These are phyloP conservation scores for Penicillium steckii DNA, from an alignment of 495 filamentous ascomycete genomes.

Conservation along the genomic window DNA sequence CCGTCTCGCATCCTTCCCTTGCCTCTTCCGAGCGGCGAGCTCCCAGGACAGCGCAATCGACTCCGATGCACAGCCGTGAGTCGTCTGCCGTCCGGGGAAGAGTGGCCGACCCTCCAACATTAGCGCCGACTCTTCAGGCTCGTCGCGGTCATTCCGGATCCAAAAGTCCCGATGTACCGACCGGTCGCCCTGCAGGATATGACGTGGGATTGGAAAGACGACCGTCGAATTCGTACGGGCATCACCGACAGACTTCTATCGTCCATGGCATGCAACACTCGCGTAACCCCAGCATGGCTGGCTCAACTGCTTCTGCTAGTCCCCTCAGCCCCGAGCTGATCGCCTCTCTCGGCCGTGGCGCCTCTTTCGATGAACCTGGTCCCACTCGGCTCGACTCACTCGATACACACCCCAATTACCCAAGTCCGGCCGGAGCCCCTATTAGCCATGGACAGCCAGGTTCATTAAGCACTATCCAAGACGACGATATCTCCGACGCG, in stretches of 20 bases:
- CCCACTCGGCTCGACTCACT: conserved; percentile 31
- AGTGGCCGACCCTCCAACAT: conserved; percentile 38
- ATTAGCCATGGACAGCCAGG: conserved; percentile 25
- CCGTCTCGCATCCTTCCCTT: conserved; percentile 42
- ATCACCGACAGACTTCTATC: conserved; percentile 92
- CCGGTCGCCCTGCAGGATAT: conserved; percentile 43
- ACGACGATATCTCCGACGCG: conserved; percentile 31
- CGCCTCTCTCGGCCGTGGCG: conserved; percentile 57
- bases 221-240: conserved; percentile 72
- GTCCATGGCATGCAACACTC: conserved; percentile 94
- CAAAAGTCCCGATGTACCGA: conserved; percentile 48
- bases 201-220: conserved; percentile 65
- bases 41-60: conserved; percentile 47
- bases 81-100: conserved; percentile 45
- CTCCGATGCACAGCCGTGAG: conserved; percentile 50
- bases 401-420: conserved; percentile 29
- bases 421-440: conserved; percentile 21
- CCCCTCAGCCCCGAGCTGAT: conserved; percentile 83
- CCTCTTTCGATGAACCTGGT: conserved; percentile 22
- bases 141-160: conserved; percentile 55
- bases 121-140: conserved; percentile 43
- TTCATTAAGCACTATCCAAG: conserved; percentile 41
- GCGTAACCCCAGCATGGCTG: conserved; percentile 74
- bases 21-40: conserved; percentile 42
- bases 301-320: conserved; percentile 63